phyloP scores from a whole-genome alignment of 345 rosid genomes.

The Lumnitzera littorea region DNA sequence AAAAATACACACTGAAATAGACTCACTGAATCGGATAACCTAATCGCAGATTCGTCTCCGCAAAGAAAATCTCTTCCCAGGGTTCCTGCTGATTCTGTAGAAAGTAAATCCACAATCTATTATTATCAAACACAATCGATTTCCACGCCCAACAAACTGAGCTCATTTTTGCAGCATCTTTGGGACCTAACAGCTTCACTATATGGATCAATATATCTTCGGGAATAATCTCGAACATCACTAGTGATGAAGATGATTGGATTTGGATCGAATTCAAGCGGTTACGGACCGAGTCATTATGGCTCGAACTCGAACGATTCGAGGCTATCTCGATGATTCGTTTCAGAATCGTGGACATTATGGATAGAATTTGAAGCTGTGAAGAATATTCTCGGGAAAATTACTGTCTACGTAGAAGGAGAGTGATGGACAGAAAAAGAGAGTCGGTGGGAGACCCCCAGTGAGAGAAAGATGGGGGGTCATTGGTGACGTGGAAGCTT shows the following conservation, averaged over 20 bases:
- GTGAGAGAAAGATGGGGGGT: too few species aligned
- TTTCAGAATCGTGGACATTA: conserved; percentile 31
- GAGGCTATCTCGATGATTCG: conserved; percentile 43
- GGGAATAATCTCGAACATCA: conserved; percentile 55
- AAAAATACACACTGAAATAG: background rate
- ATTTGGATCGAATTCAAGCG: conserved; percentile 3
- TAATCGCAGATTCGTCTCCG: conserved; percentile 48
- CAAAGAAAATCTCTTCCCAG: conserved; percentile 60
- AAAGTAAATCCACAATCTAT: conserved; percentile 67
- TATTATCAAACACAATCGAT: conserved; percentile 29
- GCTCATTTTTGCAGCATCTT: conserved; percentile 46
- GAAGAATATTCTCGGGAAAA: background rate
- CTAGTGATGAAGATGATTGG: conserved; percentile 28
- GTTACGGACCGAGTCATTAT: conserved; percentile 1
- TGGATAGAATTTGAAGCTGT: background rate
- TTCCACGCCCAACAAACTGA: conserved; percentile 42
- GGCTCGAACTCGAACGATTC: conserved; percentile 16
- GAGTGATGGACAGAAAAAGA: too few species aligned
- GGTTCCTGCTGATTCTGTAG: conserved; percentile 34
- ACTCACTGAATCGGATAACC: conserved; percentile 69
- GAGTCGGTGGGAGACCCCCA: background rate
- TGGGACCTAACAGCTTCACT: conserved; percentile 50
- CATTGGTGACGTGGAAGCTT: too few species aligned
- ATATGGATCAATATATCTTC: conserved; percentile 56
- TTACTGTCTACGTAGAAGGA: background rate